Evolutionary conservation across 768 basidiomycete genomes (phyloP).

Genomic region (Amanita polypyramis): DNA sequence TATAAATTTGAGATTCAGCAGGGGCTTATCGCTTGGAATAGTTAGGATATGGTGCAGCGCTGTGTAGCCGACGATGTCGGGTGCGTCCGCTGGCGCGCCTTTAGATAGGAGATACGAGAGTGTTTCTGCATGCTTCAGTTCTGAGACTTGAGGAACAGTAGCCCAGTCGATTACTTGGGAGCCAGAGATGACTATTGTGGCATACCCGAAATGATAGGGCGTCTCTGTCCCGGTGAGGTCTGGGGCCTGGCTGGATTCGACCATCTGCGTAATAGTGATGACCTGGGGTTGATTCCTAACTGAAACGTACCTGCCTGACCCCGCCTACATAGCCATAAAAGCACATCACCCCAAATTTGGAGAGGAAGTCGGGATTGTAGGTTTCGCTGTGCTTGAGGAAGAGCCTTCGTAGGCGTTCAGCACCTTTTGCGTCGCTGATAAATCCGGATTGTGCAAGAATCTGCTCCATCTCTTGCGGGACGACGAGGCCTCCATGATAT

Average conservation of each 20-base stretch:
- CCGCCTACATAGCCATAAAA: conserved; percentile 13
- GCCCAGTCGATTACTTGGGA: conserved; percentile 22
- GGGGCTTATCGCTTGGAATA: conserved; percentile 19
- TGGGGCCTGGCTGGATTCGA: conserved; percentile 23
- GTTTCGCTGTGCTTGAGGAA: conserved; percentile 14
- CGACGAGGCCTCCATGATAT: conserved; percentile 17
- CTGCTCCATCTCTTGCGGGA: conserved; percentile 18
- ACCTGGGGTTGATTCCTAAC: background rate
- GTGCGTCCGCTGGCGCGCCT: conserved; percentile 28
- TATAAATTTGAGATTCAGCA: conserved; percentile 19
- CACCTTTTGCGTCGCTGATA: conserved; percentile 15
- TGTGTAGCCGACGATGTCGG: conserved; percentile 38
- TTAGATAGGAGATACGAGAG: conserved; percentile 30
- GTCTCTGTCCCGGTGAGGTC: conserved; percentile 31
- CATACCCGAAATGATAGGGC: conserved; percentile 31
- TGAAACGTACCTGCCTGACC: conserved; percentile 13
- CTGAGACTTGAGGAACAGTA: background rate
- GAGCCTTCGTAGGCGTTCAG: conserved; percentile 8
- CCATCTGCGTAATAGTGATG: conserved; percentile 11
- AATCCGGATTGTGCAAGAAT: conserved; percentile 21
- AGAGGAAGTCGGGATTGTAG: conserved; percentile 15
- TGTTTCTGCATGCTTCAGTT: conserved; percentile 21
- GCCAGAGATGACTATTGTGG: conserved; percentile 28
- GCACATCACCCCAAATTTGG: conserved; percentile 10
- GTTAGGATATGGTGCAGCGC: conserved; percentile 31